These are phyloP conservation scores for Fusarium odoratissimum DNA, from an alignment of 2,329 filamentous ascomycete species.

Conservation along the genomic window DNA sequence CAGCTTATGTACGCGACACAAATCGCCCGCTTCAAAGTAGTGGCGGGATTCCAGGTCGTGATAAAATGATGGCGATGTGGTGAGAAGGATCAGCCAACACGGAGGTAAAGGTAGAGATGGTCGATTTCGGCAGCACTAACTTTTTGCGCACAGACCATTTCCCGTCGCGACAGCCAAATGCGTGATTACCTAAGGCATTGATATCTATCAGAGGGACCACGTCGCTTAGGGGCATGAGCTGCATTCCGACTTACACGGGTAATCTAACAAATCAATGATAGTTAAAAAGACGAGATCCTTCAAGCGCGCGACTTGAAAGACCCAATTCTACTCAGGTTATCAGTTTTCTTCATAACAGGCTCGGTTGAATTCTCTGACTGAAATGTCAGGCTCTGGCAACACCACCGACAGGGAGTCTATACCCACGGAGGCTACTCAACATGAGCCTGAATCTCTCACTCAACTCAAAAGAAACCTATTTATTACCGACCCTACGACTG, in stretches of 20 bases:
- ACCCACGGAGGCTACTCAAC: conserved; percentile 26
- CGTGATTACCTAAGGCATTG: conserved; percentile 11
- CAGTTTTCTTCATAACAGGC: background rate
- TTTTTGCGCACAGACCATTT: conserved; percentile 43
- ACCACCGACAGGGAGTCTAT: conserved; percentile 34
- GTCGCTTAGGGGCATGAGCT: conserved; percentile 37
- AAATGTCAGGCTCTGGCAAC: conserved; percentile 38
- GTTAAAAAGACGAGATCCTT: conserved; percentile 6
- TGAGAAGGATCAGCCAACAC: conserved; percentile 19
- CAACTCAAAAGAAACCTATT: conserved; percentile 37
- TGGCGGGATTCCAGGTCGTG: background rate
- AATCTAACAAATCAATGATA: conserved; percentile 23
- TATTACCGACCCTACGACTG: conserved; percentile 41
- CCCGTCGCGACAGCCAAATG: conserved; percentile 10
- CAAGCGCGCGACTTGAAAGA: background rate
- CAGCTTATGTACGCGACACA: conserved; percentile 13
- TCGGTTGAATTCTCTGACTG: background rate
- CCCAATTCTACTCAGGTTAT: too few species aligned
- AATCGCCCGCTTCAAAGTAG: background rate
- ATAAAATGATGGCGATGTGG: conserved; percentile 12
- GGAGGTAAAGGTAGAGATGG: conserved; percentile 10
- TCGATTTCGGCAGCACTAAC: conserved; percentile 30
- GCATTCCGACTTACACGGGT: conserved; percentile 40
- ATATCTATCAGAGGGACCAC: conserved; percentile 30
- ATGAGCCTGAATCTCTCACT: conserved; percentile 39